Conservation (phyloP, 306 rosid species). For the Citrullus amarus region DNA sequence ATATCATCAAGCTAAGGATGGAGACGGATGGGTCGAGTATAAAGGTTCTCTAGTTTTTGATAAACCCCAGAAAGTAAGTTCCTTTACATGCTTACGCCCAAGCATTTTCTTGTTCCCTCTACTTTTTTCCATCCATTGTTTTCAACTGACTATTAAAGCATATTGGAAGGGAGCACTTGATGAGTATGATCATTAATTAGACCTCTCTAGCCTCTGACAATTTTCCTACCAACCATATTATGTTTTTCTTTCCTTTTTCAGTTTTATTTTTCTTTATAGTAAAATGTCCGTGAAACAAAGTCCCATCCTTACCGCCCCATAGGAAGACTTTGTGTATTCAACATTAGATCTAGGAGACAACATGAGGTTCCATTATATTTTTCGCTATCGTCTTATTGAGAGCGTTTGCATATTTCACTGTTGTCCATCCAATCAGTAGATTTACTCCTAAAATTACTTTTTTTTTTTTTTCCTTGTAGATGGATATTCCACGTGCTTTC, state of each 20-base stretch:
- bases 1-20: constrained; percentile 98
- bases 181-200: neutral
- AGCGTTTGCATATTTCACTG: neutral
- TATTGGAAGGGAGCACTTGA: neutral
- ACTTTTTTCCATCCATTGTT: neutral
- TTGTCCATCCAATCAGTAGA: neutral
- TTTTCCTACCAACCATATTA: neutral
- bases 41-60: constrained; percentile 80
- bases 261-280: neutral
- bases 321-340: neutral
- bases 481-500: constrained; percentile 94
- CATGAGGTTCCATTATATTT: neutral
- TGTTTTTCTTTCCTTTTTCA: neutral
- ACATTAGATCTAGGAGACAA: neutral
- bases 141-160: neutral
- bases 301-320: neutral
- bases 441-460: neutral
- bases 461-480: constrained; percentile 20
- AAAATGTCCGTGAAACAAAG: neutral
- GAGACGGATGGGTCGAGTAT: constrained; percentile 99
- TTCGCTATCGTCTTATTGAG: neutral
- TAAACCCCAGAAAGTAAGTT: constrained; percentile 64
- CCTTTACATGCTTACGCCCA: neutral
- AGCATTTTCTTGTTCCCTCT: constrained; percentile 6
- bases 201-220: neutral